Evolutionary conservation across 2,329 filamentous ascomycete species (phyloP).

Genomic region (Neodidymelliopsis sp.): DNA sequence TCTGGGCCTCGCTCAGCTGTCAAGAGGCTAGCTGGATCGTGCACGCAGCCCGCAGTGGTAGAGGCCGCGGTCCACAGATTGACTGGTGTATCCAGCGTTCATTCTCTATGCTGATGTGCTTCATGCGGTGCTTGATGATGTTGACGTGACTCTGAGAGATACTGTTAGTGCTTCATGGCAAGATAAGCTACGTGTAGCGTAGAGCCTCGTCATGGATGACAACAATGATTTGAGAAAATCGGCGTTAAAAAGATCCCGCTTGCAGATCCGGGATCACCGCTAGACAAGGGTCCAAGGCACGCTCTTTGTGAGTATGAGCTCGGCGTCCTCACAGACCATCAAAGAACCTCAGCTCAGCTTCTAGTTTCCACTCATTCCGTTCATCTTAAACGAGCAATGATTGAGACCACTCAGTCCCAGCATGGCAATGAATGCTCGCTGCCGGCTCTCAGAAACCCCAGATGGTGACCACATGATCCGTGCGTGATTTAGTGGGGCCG

Average conservation of each 20-base stretch:
- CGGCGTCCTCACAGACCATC: conserved; percentile 5
- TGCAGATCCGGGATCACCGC: conserved; percentile 17
- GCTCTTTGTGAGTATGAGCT: conserved; percentile 1
- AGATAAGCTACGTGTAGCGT: conserved; percentile 3
- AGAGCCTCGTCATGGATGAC: conserved; percentile 12
- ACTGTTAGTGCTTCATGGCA: background rate
- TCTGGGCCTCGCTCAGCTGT: conserved; percentile 24
- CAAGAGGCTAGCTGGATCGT: conserved; percentile 23
- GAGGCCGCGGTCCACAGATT: conserved; percentile 7
- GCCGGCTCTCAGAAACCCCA: background rate
- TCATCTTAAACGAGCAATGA: background rate
- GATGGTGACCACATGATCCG: background rate
- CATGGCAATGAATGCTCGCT: background rate
- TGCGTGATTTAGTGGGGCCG: conserved; percentile 14
- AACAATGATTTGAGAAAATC: background rate
- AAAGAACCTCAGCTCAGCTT: conserved; percentile 11
- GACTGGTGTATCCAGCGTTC: conserved; percentile 8
- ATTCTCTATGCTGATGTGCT: conserved; percentile 7
- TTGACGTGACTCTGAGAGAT: background rate
- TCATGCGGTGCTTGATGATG: conserved; percentile 10
- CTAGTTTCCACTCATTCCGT: conserved; percentile 1
- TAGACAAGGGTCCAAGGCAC: conserved; percentile 13
- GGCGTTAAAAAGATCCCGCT: background rate
- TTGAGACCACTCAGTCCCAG: background rate
- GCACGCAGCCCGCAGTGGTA: conserved; percentile 6